These are phyloP conservation scores for Spathaspora girioi DNA, from an alignment of 805 yeast species.

Conservation along the genomic window DNA sequence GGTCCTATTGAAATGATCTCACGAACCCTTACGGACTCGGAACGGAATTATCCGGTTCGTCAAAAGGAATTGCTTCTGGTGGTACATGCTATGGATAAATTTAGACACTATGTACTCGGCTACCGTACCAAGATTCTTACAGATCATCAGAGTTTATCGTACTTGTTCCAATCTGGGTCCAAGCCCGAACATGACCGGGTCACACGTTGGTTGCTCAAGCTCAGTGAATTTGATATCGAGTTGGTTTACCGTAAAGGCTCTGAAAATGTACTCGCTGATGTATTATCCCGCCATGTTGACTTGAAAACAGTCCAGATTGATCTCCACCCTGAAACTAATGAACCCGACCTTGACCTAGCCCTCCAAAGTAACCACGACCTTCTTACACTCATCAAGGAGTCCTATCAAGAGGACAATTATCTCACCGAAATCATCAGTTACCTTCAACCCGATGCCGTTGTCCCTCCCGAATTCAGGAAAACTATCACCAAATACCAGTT, in stretches of 20 bases:
- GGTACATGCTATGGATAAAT: not conserved
- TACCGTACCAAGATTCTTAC: not conserved
- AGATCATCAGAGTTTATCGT: not conserved
- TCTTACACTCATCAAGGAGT: not conserved
- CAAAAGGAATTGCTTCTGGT: constrained; percentile 2
- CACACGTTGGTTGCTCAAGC: not conserved
- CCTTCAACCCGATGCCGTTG: not conserved
- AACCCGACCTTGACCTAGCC: not conserved
- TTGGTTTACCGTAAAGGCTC: not conserved
- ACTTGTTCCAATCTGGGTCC: not conserved
- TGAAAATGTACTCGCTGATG: constrained; percentile 2
- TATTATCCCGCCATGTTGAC: not conserved
- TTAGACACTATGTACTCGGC: not conserved
- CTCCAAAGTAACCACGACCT: not conserved
- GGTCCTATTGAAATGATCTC: constrained; percentile 1
- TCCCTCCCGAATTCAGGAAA: not conserved
- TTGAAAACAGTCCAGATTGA: not conserved
- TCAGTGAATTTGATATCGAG: not conserved
- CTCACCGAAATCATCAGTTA: not conserved
- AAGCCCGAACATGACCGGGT: not conserved
- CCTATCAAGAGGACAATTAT: not conserved
- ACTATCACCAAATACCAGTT: not conserved
- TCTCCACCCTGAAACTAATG: too few species aligned
- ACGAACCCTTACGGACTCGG: not conserved
- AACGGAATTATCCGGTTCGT: not conserved